These are phyloP conservation scores for Colletotrichum kahawae DNA, from an alignment of 2,329 filamentous ascomycete species.

Conservation along the genomic window DNA sequence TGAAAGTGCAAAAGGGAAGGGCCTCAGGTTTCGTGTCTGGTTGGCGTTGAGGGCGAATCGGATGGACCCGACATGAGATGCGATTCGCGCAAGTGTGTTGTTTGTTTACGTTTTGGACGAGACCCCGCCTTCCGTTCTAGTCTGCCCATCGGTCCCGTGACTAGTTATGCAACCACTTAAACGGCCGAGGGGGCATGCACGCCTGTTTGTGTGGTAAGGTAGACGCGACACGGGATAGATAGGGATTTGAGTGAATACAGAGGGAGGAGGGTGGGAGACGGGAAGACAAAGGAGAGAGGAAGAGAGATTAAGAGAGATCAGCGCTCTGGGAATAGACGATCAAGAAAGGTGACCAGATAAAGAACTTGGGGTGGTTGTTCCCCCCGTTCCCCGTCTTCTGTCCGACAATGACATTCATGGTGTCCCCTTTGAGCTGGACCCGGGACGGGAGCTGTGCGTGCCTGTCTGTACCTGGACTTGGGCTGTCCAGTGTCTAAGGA, in stretches of 20 bases:
- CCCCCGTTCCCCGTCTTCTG: neutral
- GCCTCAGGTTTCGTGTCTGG: neutral
- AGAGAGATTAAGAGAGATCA: neutral
- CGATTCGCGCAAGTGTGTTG: neutral
- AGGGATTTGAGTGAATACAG: neutral
- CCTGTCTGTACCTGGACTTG: neutral
- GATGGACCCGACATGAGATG: neutral
- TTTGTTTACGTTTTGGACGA: constrained; percentile 7
- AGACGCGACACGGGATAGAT: neutral
- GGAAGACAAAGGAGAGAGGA: neutral
- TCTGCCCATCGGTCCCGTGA: constrained; percentile 11
- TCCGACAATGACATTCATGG: neutral
- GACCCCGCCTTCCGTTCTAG: constrained; percentile 17
- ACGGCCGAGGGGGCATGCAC: neutral
- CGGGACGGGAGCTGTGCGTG: neutral
- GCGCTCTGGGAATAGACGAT: neutral
- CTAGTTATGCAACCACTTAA: constrained; percentile 19
- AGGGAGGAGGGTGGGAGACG: neutral
- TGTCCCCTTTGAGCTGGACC: neutral
- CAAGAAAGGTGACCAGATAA: neutral
- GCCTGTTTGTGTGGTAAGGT: neutral
- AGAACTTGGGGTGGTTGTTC: neutral
- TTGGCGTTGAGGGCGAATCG: constrained; percentile 11
- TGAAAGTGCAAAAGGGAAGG: neutral
- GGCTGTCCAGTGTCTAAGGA: neutral